These are phyloP conservation scores for Neurospora sp. DNA, from an alignment of 495 filamentous ascomycete genomes.

Conservation along the genomic window DNA sequence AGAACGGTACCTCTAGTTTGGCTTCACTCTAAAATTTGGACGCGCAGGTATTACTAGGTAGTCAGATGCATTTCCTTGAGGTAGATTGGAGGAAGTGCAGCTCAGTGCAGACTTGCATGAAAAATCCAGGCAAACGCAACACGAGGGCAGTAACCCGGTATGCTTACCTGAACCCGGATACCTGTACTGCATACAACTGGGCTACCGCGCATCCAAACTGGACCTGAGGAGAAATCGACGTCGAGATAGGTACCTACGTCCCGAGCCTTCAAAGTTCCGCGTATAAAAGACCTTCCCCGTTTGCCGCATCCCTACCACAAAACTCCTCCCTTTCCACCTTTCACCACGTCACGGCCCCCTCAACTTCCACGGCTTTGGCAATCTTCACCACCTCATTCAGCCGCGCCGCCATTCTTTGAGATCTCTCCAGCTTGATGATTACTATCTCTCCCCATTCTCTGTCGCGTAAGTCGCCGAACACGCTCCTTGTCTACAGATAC, in stretches of 20 bases:
- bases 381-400: neutral
- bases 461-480: neutral
- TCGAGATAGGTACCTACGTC: neutral
- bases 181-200: too few relatives aligned
- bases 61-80: too few relatives aligned
- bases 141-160: too few relatives aligned
- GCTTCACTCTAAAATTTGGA: too few relatives aligned
- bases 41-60: too few relatives aligned
- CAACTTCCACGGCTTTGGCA: neutral
- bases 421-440: neutral
- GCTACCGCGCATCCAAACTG: too few relatives aligned
- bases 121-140: too few relatives aligned
- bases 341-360: neutral
- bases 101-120: too few relatives aligned
- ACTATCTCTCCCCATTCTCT: neutral
- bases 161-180: too few relatives aligned
- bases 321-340: neutral
- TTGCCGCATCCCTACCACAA: neutral
- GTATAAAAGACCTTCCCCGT: neutral
- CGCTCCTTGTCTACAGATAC: neutral
- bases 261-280: neutral
- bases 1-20: too few relatives aligned
- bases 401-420: neutral
- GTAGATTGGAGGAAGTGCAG: too few relatives aligned
- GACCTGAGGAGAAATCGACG: neutral